Base-by-base conservation (phyloP, 495 filamentous ascomycete species). In the Elaphomyces granulatus region DNA sequence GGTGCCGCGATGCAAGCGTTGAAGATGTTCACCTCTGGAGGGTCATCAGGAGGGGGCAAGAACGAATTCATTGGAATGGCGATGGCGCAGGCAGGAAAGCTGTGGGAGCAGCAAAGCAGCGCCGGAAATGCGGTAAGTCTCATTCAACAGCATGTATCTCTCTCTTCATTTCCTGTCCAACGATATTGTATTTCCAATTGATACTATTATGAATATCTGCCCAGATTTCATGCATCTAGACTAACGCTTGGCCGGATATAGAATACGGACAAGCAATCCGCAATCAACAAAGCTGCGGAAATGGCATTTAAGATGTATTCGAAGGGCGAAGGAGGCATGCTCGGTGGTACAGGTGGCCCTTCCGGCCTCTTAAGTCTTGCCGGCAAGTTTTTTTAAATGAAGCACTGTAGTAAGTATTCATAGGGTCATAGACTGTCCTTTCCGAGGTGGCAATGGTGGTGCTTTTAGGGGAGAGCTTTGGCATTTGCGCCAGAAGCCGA, bases 301-400 rank as follows among this genome's bases (percentile, higher is more conserved):
- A 72, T 75, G 64, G 78, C 78, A 9, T 45, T 80, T 41, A 80
- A 82, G 68, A 73, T 81, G 71, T 81, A 78, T 47, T 58, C 78
- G 63, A 75, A 78, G 62, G 56, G 56, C 17, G 49, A 71, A 45
- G 64, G 68, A 44, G 64, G 68, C 50, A 65, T 68, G 39, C 49
- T 58, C 15, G 58, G 61, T 17, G 63, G 65, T 0, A 63, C 62
- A 34, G 67, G 70, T 17, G 64, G 68, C 32, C 52, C 60, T 19
- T 41, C 55, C 34, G 67, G 71, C 0, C 44, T 80, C 46, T 55
- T 80, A 67, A 52, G 63, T 28, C 42, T 81, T 56, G 77, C 77
- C 1, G 64, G 67, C 49, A 80, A 70, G 57, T 72, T 72, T 48
- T 20, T 72, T 48, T 54, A 45, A 46, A 6, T 28, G 12, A 28